phyloP scores from a whole-genome alignment of 2,329 filamentous ascomycete species.

The Monilinia fructigena region DNA sequence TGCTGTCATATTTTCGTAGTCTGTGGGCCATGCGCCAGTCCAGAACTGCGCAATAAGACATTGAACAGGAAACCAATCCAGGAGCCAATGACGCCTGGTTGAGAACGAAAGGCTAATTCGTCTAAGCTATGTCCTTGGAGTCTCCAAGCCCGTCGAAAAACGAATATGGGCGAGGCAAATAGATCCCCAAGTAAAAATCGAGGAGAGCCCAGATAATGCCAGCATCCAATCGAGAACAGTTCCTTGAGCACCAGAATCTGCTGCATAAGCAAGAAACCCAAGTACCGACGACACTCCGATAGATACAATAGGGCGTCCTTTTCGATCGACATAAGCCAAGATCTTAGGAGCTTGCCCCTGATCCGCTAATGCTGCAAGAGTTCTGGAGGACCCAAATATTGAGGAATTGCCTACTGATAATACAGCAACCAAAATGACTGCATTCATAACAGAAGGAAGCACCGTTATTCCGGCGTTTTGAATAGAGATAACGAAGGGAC shows the following conservation, averaged over 20 bases:
- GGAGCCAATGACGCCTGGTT: slow-evolving; percentile 75
- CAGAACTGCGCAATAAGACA: slow-evolving; percentile 80
- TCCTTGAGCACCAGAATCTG: slow-evolving; percentile 54
- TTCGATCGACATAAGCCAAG: slow-evolving; percentile 77
- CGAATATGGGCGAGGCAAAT: slow-evolving; percentile 92
- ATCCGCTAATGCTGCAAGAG: slow-evolving; percentile 84
- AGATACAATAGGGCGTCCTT: slow-evolving; percentile 74
- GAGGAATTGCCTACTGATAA: slow-evolving; percentile 89
- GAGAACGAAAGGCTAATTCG: slow-evolving; percentile 78
- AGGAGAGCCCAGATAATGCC: slow-evolving; percentile 69
- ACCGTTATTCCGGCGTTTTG: slow-evolving; percentile 76
- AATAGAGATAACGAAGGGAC: slow-evolving; percentile 92
- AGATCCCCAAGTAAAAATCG: slow-evolving; percentile 76
- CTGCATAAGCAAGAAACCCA: slow-evolving; percentile 76
- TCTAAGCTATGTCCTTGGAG: slow-evolving; percentile 65
- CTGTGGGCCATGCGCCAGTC: slow-evolving; percentile 76
- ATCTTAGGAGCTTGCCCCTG: slow-evolving; percentile 78
- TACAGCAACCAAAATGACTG: slow-evolving; percentile 88
- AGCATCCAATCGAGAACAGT: slow-evolving; percentile 78
- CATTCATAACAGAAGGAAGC: slow-evolving; percentile 87
- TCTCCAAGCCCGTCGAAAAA: slow-evolving; percentile 82
- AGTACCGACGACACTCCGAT: slow-evolving; percentile 66
- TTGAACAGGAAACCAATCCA: slow-evolving; percentile 79
- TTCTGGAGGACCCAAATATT: slow-evolving; percentile 87
- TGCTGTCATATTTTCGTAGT: slow-evolving; percentile 48